Conservation (phyloP, 306 rosid genomes). For the Vigna trinervia region DNA sequence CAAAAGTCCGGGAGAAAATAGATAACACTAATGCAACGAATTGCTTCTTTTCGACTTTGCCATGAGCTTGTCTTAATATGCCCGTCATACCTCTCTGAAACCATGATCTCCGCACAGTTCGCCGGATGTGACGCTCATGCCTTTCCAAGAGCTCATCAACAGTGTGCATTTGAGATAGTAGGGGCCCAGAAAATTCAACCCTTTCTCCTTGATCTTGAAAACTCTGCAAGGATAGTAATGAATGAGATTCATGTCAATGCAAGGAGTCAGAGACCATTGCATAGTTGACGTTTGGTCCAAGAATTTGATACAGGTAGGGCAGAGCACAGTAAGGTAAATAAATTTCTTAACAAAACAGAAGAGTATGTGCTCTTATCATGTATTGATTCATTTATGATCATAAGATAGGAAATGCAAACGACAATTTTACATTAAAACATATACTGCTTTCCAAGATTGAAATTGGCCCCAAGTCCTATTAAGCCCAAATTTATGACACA, state of each 20-base stretch:
- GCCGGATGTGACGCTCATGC: constrained; percentile 87
- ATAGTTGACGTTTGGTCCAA: constrained; percentile 20
- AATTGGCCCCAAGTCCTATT: neutral
- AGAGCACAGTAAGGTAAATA: constrained; percentile 2
- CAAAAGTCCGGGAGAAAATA: constrained; percentile 6
- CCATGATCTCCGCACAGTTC: constrained; percentile 83
- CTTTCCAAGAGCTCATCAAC: constrained; percentile 86
- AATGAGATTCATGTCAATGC: constrained; percentile 20
- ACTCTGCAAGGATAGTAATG: constrained; percentile 53
- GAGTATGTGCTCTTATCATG: neutral
- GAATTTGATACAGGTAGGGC: neutral
- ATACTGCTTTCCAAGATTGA: constrained; percentile 2
- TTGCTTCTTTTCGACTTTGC: neutral
- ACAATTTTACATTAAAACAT: neutral
- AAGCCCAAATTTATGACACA: neutral
- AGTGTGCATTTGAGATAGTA: constrained; percentile 74
- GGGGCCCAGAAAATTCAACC: constrained; percentile 94
- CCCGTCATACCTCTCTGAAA: constrained; percentile 72
- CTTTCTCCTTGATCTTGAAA: constrained; percentile 78
- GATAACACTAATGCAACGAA: neutral
- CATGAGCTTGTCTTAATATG: neutral
- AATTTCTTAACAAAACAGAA: constrained; percentile 4
- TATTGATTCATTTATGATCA: constrained; percentile 24
- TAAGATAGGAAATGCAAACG: neutral
- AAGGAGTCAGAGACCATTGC: constrained; percentile 16